Evolutionary conservation across 805 yeast genomes (phyloP), one percentile per base, ranked within the genome.

Genomic region (Saccharomyces eubayanus): DNA sequence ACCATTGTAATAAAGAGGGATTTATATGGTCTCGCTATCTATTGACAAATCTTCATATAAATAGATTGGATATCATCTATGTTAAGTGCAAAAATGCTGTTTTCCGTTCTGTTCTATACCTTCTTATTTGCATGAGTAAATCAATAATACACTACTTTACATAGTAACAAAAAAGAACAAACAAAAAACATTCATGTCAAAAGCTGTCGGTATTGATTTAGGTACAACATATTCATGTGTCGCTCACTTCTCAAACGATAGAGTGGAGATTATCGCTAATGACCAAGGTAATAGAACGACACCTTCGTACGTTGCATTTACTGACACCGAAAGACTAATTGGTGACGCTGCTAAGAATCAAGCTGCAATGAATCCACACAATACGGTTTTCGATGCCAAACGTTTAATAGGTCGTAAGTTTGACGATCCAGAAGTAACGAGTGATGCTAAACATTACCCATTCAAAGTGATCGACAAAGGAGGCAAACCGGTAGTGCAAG

Each of bases 201-300:
- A 73, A 66, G 81, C 82, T 59, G 75, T 84, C 58, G 89, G 91
- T 74, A 85, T 85, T 69, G 91, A 85, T 76, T 82, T 85, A 74
- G 91, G 91, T 77, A 85, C 91, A 56, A 89, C 96, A 56, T 89
- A 89, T 79, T 89, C 96, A 51, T 90, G 97, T 83, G 97, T 90
- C 59, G 97, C 96, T 65, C 95, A 89, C 70, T 89, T 89, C 79
- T 79, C 89, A 66, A 87, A 87, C 70, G 95, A 92, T 64, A 81
- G 87, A 71, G 97, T 91, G 52, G 97, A 91, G 76, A 91, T 90
- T 74, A 87, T 90, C 71, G 96, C 97, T 68, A 90, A 90, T 73
- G 97, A 91, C 74, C 97, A 90, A 80, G 97, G 97, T 84, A 90
- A 90, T 83, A 89, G 97, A 81, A 90, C 91, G 56, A 91, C 97